Base-by-base conservation (phyloP, 2,329 filamentous ascomycete species). In the Cryphonectria parasitica region DNA sequence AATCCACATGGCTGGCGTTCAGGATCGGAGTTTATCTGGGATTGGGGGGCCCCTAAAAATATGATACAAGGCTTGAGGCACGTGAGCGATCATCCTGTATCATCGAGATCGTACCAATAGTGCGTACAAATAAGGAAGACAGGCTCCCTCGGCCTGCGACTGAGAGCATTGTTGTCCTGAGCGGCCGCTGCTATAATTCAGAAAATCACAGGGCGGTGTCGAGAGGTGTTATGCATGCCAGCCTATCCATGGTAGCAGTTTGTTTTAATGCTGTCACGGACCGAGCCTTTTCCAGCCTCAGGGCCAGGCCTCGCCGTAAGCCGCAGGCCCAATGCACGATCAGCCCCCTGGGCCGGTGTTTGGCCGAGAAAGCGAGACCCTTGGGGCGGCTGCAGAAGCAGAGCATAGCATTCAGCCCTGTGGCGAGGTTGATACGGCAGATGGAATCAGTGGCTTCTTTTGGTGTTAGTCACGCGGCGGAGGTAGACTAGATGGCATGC, bases 1-100 rank as follows among this genome's bases (percentile, higher is more conserved):
- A 22, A 64, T 65, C 34, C 34, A 66, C 66, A 66, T 39, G 49
- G 69, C 64, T 63, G 72, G 70, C 67, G 69, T 70, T 73, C 64
- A 72, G 72, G 70, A 67, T 65, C 60, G 66, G 61, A 63, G 71
- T 52, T 60, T 56, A 66, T 66, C 25, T 65, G 15, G 69, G 34
- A 56, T 36, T 28, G 63, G 58, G 34, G 22, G 2, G 8, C 45
- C 36, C 36, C 2, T 3, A 39, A 49, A n/a, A n/a, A 31, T 31
- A 63, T 15, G 61, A 31, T 41, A 31, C 10, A 28, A 15, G 36
- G 22, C 17, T 11, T 64, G 13, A 45, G n/a, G 60, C 60, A 31
- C 2, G 54, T 58, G 54, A 19, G 28, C 28, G 13, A 58, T 58
- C 54, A 31, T 28, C 25, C 28, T 19, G 13, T 34, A 61, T 61